phyloP scores from a whole-genome alignment of 805 yeast genomes.

The Spathaspora passalidarum region DNA sequence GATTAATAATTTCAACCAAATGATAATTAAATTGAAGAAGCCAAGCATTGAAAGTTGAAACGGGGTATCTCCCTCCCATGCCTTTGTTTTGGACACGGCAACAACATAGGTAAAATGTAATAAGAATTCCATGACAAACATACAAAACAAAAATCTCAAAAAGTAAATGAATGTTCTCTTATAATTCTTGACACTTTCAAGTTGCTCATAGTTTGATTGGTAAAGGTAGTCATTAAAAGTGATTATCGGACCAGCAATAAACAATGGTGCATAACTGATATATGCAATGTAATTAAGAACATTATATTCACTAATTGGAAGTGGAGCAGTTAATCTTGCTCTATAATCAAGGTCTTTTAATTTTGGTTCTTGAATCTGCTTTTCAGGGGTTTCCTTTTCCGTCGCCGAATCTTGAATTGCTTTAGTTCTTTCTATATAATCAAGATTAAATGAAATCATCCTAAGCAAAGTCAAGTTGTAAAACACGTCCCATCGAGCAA shows the following conservation, averaged over 20 bases:
- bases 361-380: neutral
- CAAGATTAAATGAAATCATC: constrained; percentile 79
- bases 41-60: constrained; percentile 95
- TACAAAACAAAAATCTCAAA: constrained; percentile 64
- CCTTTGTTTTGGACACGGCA: constrained; percentile 84
- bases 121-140: constrained; percentile 84
- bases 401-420: constrained; percentile 8
- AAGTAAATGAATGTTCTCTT: constrained; percentile 61
- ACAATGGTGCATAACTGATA: constrained; percentile 79
- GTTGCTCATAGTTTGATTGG: constrained; percentile 56
- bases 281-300: constrained; percentile 71
- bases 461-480: constrained; percentile 86
- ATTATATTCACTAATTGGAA: constrained; percentile 58
- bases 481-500: constrained; percentile 93
- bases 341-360: constrained; percentile 47
- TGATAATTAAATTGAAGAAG: constrained; percentile 79
- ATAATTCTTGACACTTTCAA: constrained; percentile 53
- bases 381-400: constrained; percentile 9
- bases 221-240: constrained; percentile 88
- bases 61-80: constrained; percentile 88
- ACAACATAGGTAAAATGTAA: constrained; percentile 89
- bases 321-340: constrained; percentile 61
- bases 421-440: constrained; percentile 51
- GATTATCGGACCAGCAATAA: constrained; percentile 92
- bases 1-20: constrained; percentile 88